Evolutionary conservation across 192 early-diverging fungal species (phyloP), one percentile per base, ranked within the genome.

Genomic region (Thamnidium elegans): DNA sequence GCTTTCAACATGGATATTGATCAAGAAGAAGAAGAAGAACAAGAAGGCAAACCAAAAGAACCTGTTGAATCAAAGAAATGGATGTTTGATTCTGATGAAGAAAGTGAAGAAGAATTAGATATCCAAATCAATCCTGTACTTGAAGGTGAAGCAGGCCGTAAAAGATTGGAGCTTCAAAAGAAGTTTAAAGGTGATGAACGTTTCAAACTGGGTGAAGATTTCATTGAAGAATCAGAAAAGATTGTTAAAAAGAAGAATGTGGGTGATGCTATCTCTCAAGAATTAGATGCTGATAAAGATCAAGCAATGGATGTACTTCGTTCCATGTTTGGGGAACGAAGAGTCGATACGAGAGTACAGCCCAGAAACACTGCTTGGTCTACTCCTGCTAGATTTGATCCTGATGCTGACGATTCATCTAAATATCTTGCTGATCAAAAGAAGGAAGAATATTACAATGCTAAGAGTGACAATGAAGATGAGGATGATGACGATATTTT

Each of bases 1-100:
- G n/a, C 23, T 7, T 1, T 56, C 1, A 20, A 59, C 44, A 66
- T 63, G 50, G 66, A 71, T 17, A 53, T 63, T 3, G 58, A 62
- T 17, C 52, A 66, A 26, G 31, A 43, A 17, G 23, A 13, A 21
- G 23, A 50, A 14, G 50, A n/a, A 17, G 23, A 13, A 21, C 21
- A 50, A 14, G 50, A n/a, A 8, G 17, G 7, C 3, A 19, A 20
- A 21, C 31, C 52, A 9, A 75, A 72, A 26, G 62, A 65, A 32
- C 36, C 36, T 9, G 9, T 6, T 39, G 62, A 55, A 47, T 58
- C 53, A 13, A 46, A 55, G 11, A 81, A 81, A 62, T 75, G 78
- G 62, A 81, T 82, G 78, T 82, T 82, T 68, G 78, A 70, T 32
- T 82, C 80, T 5, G 79, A 82, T 19, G 78, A 78, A 30, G 73